Evolutionary conservation across 805 yeast species (phyloP), one percentile per base, ranked within the genome.

Genomic region (Blastobotrys muscicola): DNA sequence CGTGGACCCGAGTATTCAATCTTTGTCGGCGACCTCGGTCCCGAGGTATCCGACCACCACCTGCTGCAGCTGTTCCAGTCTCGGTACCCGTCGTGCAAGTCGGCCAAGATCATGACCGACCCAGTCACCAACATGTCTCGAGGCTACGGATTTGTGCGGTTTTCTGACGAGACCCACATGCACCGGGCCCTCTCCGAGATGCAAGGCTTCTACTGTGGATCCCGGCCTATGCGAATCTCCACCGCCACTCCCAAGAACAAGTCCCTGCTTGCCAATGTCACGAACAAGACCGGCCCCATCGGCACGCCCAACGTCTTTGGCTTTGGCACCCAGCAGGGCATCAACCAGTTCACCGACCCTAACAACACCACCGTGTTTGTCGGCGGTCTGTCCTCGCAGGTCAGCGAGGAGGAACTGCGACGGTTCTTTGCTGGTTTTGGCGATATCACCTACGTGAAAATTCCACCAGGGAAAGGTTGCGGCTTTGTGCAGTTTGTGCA

Each of bases 91-190:
- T 82, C 89, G 5, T 77, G 85, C 43, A 72, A 78, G 42, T 79
- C 81, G 51, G 92, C 80, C 5, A 85, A 82, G 56, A 76, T 87
- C 48, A 85, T 87, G 79, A 61, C 74, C 39, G 95, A 87, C 60
- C 79, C 77, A 33, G 58, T 62, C 9, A 78, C 94, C 1, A 80
- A 81, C 29, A 71, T 71, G 39, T 75, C 90, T 5, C 79, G 84
- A 56, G 95, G 95, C 9, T 87, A 82, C 61, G 97, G 96, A 2
- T 89, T 89, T 66, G 85, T 86, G n/a, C 76, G 85, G 48, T 86
- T 87, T 58, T 56, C 69, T 31, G 71, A 72, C 45, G 79, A 75
- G 47, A 69, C 70, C 8, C 86, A 82, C 33, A 86, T 82, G 61
- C 80, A 78, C 52, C 71, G 78, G 41, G 86, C 95, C 0, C 60